These are phyloP conservation scores for Ogataea allantospora DNA, from an alignment of 805 yeast species.

Conservation along the genomic window DNA sequence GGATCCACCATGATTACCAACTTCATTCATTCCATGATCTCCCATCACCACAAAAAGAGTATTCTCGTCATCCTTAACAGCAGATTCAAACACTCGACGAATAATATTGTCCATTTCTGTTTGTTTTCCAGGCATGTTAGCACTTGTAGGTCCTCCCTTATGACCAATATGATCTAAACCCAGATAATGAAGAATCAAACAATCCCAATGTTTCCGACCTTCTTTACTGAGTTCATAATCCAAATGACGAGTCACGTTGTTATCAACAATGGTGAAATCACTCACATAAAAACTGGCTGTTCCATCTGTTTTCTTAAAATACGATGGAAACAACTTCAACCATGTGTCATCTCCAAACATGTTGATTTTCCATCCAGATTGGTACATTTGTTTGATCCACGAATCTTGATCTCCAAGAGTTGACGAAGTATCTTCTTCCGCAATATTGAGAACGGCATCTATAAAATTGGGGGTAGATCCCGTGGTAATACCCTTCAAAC, in stretches of 20 bases:
- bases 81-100: slow-evolving; percentile 42
- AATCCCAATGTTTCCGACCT: slow-evolving; percentile 64
- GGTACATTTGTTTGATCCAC: slow-evolving; percentile 72
- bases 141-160: slow-evolving; percentile 86
- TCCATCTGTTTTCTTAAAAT: slow-evolving; percentile 71
- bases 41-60: slow-evolving; percentile 79
- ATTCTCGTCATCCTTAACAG: slow-evolving; percentile 31
- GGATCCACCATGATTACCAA: slow-evolving; percentile 97
- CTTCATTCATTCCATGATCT: slow-evolving; percentile 95
- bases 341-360: slow-evolving; percentile 98
- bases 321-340: slow-evolving; percentile 80
- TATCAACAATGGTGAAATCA: slow-evolving; percentile 92
- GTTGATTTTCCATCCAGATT: slow-evolving; percentile 49
- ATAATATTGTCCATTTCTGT: slow-evolving; percentile 79
- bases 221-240: slow-evolving; percentile 49
- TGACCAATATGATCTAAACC: slow-evolving; percentile 98
- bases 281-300: slow-evolving; percentile 93
- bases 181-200: slow-evolving; percentile 80
- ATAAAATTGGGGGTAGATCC: slow-evolving; percentile 93
- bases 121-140: slow-evolving; percentile 80
- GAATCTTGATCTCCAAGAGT: slow-evolving; percentile 75
- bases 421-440: slow-evolving; percentile 78
- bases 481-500: slow-evolving; percentile 89
- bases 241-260: slow-evolving; percentile 87
- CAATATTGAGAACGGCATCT: slow-evolving; percentile 91